phyloP scores from a whole-genome alignment of 805 yeast genomes.

The Zygotorulaspora danielsina region DNA sequence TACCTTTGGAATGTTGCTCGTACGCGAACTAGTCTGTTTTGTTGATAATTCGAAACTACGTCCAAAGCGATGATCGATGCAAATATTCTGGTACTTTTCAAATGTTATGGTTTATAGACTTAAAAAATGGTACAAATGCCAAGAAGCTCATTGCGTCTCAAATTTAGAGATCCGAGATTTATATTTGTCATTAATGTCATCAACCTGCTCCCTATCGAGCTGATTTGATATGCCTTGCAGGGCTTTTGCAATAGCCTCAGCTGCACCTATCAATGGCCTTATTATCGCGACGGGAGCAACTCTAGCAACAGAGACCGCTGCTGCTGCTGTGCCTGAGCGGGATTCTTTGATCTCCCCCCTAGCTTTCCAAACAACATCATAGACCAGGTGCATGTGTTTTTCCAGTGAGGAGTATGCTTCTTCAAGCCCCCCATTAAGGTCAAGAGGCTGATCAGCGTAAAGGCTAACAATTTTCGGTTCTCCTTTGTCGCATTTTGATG shows the following conservation, averaged over 20 bases:
- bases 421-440: conserved; percentile 63
- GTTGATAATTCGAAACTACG: neutral
- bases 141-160: neutral
- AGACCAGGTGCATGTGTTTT: conserved; percentile 61
- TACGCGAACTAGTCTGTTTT: neutral
- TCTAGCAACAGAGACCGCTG: conserved; percentile 61
- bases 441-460: conserved; percentile 80
- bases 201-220: conserved; percentile 60
- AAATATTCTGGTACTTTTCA: neutral
- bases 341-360: conserved; percentile 55
- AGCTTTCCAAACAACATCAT: conserved; percentile 55
- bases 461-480: conserved; percentile 50
- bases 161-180: conserved; percentile 29
- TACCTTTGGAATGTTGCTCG: neutral
- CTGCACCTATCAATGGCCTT: conserved; percentile 86
- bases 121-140: too few relatives aligned
- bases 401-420: conserved; percentile 74
- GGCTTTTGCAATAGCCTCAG: conserved; percentile 81
- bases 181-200: conserved; percentile 64
- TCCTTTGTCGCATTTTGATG: conserved; percentile 19
- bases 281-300: conserved; percentile 78
- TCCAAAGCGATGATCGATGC: neutral
- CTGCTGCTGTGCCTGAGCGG: conserved; percentile 46
- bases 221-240: conserved; percentile 80
- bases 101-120: too few relatives aligned